Base-by-base conservation (phyloP, 129 eudicot genomes). In the Arctium lappa region DNA sequence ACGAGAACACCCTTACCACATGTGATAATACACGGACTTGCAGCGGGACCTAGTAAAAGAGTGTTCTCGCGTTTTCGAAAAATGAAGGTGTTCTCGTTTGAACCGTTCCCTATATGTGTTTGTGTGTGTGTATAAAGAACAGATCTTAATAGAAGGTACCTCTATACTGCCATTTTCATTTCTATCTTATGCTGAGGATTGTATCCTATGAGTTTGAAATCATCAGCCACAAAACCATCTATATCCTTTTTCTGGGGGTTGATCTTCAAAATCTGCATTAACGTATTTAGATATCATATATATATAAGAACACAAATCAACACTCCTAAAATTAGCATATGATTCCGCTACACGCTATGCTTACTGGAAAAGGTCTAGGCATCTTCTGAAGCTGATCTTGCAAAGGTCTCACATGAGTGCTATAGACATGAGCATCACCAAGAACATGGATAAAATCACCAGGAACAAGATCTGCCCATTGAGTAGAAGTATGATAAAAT, bases 371-470 rank as follows among this genome's bases (percentile, higher is more conserved):
- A 70, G 92, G 92, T 79, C 78, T 83, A 16, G 95, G 95, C 8
- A 10, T 68, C 36, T 89, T 91, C 75, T 81, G 79, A 31, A 91
- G 91, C 75, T 91, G 95, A 71, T 87, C 86, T 76, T 89, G 87
- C 69, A 91, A 87, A 70, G 92, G 91, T 46, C 83, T 77, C 32
- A 91, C 68, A 53, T 91, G 95, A 38, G 76, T 91, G 39, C 76
- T 83, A 82, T 91, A 91, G n/a, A 91, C 91, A 91, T 89, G 95
- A 83, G 92, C 86, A 89, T 91, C 95, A 53, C 95, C 95, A 75
- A 91, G 81, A 1, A 87, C 88, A 81, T 89, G 92, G 79, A 83
- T 74, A 40, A 89, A 91, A 66, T 91, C 95, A 77, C 95, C 95
- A 40, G 95, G 92, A 78, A 77, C 86, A 72, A 91, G 91, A 82